These are phyloP conservation scores for Jaltomata sinuosa DNA, from an alignment of 257 asterid genomes.

Conservation along the genomic window DNA sequence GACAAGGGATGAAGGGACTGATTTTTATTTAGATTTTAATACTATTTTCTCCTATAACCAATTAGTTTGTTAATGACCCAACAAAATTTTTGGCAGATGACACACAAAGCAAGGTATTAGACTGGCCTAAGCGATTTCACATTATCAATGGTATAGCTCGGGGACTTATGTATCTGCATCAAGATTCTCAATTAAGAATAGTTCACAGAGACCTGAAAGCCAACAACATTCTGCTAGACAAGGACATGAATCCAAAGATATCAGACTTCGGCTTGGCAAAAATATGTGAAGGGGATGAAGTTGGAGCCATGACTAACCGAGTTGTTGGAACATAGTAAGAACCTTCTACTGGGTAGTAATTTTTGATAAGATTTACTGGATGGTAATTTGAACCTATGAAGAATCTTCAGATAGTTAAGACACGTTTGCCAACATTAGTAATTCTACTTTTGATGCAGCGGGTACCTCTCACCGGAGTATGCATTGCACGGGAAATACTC, in stretches of 20 bases:
- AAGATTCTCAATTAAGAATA: constrained; percentile 35
- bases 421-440: background rate
- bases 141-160: constrained; percentile 35
- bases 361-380: too few relatives aligned
- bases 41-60: background rate
- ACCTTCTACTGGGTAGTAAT: background rate
- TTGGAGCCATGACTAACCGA: constrained; percentile 26
- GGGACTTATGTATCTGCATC: constrained; percentile 46
- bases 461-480: constrained; percentile 26
- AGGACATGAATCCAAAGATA: constrained; percentile 37
- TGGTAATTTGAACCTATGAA: background rate
- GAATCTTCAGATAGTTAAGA: background rate
- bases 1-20: background rate
- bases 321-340: constrained; percentile 48
- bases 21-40: background rate
- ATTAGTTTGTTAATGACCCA: background rate
- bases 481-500: constrained; percentile 14
- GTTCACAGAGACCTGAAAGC: constrained; percentile 42
- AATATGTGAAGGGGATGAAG: constrained; percentile 29
- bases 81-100: constrained; percentile 15
- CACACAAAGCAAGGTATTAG: constrained; percentile 4
- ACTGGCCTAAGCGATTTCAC: constrained; percentile 38
- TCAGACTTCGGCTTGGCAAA: constrained; percentile 48
- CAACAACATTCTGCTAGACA: constrained; percentile 42
- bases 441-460: constrained; percentile 3